Base-by-base conservation (phyloP, 768 basidiomycete species). In the Tylopilus cervinicoccineus region DNA sequence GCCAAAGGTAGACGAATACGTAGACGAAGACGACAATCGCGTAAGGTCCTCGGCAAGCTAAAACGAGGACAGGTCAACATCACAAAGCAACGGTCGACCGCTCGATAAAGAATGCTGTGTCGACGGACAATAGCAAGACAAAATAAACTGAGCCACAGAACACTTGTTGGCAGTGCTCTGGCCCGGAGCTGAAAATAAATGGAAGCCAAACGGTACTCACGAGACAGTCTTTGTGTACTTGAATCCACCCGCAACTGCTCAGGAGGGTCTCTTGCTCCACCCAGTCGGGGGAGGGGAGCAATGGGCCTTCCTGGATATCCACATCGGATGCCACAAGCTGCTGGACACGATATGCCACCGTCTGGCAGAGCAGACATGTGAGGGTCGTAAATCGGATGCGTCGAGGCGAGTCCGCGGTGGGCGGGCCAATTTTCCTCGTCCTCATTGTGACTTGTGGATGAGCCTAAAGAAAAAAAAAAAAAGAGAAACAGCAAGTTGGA, bases 241-340 rank as follows among this genome's bases (percentile, higher is more conserved):
- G 82, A 51, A 91, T 76, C 86, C 85, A 88, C 11, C 88, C 88
- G 45, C 62, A 79, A 28, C 72, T 66, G 55, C 82, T 84, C 66
- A 79, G 80, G 66, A 90, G 71, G 43, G 80, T 70, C 59, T 87
- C 85, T 42, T 78, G 76, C 68, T 90, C 88, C 6, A 80, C 81
- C 84, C 86, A 89, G 38, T 87, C 85, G 44, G 84, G 80, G 1
- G 79, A 79, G 14, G 88, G 86, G 41, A 88, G 68, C 14, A 88
- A 66, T 4, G 81, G 78, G 8, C 84, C 81, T 45, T 84, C 83
- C 41, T 76, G 76, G 13, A 73, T 72, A 50, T 84, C 82, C 7
- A 80, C 64, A 45, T 84, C 83, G 40, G 70, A 65, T 33, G 79
- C 70, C 43, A 83, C 74, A 26, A 72, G 67, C 57, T 87, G 85